phyloP scores from a whole-genome alignment of 495 filamentous ascomycete species.

The Neurospora tetraspora region DNA sequence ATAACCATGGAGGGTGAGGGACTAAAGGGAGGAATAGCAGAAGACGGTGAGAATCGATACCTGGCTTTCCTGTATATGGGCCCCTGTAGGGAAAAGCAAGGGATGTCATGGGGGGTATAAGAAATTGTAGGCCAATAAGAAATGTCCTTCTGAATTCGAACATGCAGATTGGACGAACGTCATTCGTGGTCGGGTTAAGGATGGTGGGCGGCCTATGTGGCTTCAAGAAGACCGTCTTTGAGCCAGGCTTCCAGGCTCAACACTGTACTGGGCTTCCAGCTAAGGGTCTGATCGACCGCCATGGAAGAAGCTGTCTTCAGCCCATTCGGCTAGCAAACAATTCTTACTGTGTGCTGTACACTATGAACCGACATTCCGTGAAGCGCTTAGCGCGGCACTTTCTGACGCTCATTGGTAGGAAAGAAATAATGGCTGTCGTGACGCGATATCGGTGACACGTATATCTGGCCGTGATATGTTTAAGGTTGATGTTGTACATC shows the following conservation, averaged over 20 bases:
- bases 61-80: not conserved
- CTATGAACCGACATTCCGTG: not conserved
- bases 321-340: not conserved
- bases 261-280: not conserved
- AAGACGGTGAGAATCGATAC: not conserved
- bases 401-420: not conserved
- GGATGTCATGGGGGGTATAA: not conserved
- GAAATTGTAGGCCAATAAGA: not conserved
- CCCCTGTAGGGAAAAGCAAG: not conserved
- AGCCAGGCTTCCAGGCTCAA: not conserved
- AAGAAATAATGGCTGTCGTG: not conserved
- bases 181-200: not conserved
- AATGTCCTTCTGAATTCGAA: not conserved
- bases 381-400: not conserved
- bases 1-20: not conserved
- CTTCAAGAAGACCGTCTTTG: not conserved
- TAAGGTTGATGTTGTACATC: not conserved
- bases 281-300: not conserved
- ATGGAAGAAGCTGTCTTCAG: not conserved
- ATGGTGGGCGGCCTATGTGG: not conserved
- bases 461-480: not conserved
- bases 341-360: not conserved
- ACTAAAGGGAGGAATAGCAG: not conserved
- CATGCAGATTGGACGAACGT: not conserved
- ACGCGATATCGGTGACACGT: not conserved